These are phyloP conservation scores for Ogataea hybrid DNA, from an alignment of 1,139 yeast species.

Conservation along the genomic window DNA sequence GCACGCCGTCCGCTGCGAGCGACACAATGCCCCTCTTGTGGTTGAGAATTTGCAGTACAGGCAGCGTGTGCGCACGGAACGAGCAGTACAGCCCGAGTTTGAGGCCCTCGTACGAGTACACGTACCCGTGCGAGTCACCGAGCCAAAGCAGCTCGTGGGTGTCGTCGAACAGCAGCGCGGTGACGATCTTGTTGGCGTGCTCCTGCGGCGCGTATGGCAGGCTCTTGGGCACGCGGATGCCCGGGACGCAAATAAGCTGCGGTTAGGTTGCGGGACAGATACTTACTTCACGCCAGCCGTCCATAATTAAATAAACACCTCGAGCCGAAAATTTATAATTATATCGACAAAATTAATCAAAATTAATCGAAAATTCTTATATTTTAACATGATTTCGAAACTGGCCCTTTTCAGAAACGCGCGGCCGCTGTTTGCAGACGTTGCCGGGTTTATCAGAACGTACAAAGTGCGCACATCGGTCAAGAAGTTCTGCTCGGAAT, in stretches of 20 bases:
- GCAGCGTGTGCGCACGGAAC: conserved; percentile 45
- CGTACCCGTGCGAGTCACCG: conserved; percentile 56
- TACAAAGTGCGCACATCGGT: conserved; percentile 80
- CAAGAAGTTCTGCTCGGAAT: conserved; percentile 87
- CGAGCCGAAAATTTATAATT: conserved; percentile 2
- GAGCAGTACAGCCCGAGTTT: conserved; percentile 47
- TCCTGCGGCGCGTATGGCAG: conserved; percentile 11
- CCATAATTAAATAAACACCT: conserved; percentile 32
- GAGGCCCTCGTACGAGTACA: conserved; percentile 32
- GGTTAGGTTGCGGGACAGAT: background rate
- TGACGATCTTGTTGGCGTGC: conserved; percentile 25
- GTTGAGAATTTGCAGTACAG: conserved; percentile 50
- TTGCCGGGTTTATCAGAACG: conserved; percentile 39
- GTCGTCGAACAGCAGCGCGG: conserved; percentile 62
- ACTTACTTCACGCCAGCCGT: conserved; percentile 47
- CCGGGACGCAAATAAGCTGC: conserved; percentile 29
- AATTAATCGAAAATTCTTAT: background rate
- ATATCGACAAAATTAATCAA: too few relatives aligned
- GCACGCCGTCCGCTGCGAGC: conserved; percentile 49
- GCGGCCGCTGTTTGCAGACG: conserved; percentile 14
- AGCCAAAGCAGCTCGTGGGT: conserved; percentile 78
- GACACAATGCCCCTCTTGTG: conserved; percentile 60
- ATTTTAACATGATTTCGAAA: conserved; percentile 3
- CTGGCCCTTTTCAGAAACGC: conserved; percentile 2
- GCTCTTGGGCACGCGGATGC: conserved; percentile 21